Percentiles rank a stretch among this genome's conserved stretches.
Conservation (phyloP, 352 stramenopile genomes). For the Phytophthora brassicae region DNA sequence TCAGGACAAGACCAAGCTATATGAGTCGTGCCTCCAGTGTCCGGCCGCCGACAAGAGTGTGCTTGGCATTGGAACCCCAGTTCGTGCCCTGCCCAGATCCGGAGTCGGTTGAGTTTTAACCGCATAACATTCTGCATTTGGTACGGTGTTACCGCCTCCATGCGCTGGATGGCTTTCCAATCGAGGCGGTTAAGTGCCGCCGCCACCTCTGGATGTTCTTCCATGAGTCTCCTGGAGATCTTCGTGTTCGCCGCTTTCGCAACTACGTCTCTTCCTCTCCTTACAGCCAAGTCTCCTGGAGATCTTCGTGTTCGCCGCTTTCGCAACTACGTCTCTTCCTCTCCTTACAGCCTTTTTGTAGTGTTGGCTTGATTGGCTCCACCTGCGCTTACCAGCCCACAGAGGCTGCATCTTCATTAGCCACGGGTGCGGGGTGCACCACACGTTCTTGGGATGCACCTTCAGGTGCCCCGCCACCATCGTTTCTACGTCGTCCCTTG, state of each 20-base stretch:
- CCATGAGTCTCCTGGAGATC: neutral
- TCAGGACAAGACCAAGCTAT: neutral
- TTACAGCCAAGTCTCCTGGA: neutral
- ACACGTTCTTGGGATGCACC: neutral
- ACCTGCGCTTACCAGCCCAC: neutral
- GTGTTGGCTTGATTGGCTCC: neutral
- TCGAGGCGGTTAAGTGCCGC: neutral
- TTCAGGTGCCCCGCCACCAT: no score
- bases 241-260: neutral
- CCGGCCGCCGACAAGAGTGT: neutral
- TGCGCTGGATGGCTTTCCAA: neutral
- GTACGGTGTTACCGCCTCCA: constrained; percentile 1
- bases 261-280: no score
- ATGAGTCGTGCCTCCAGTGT: neutral
- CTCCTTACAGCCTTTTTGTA: constrained; percentile 4
- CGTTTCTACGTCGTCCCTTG: no score
- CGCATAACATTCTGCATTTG: neutral
- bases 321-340: no score
- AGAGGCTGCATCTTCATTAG: neutral
- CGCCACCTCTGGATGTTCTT: neutral
- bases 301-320: neutral
- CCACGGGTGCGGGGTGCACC: neutral
- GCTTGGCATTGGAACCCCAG: neutral
- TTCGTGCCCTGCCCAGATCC: neutral
- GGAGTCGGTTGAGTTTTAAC: neutral